Base-by-base conservation (phyloP, 495 filamentous ascomycete genomes). In the Talaromyces borbonicus region DNA sequence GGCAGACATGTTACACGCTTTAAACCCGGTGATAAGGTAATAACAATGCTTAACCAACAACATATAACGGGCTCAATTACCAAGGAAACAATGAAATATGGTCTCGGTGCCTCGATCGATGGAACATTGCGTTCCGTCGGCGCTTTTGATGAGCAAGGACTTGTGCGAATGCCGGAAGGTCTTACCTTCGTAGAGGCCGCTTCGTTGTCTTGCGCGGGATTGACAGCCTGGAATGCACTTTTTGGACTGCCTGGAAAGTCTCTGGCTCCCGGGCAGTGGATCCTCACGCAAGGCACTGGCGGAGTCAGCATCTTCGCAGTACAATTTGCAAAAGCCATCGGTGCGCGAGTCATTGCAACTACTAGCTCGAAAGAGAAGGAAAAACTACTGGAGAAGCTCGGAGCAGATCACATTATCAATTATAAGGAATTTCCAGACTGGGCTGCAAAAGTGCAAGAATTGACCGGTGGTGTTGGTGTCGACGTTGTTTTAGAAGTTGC, bases 281-380 rank as follows among this genome's bases (percentile, higher is more conserved):
- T 87, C 2, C 43, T 85, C 9, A 74, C 73, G 1, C 78, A 84
- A 50, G 82, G 82, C 3, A 84, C 78, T 0, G 81, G 82, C 1
- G 80, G 80, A 24, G 80, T 85, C 16, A 73, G 67, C 38, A 66
- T 84, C 11, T 84, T 84, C 52, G 79, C 69, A 8, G 46, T 57
- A 2, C 51, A 56, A 41, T 56, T 67, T 40, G 67, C 61, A 1
- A 64, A 66, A 48, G 56, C 59, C 1, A 53, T 51, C 22, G 64
- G 62, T 7, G 65, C 64, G 0, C 43, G 31, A 20, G 62, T 68
- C 16, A 65, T 73, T 42, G 62, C 65, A 5, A 73, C 67, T 1
- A 70, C 67, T 14, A 57, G 55, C 19, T 58, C 58, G 0, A 29
- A 26, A 0, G 55, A 54, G 16, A 72, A 70, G 49, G 60, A 48